Conservation (phyloP, 2,329 filamentous ascomycete species). For the Blastomyces emzantsi region DNA sequence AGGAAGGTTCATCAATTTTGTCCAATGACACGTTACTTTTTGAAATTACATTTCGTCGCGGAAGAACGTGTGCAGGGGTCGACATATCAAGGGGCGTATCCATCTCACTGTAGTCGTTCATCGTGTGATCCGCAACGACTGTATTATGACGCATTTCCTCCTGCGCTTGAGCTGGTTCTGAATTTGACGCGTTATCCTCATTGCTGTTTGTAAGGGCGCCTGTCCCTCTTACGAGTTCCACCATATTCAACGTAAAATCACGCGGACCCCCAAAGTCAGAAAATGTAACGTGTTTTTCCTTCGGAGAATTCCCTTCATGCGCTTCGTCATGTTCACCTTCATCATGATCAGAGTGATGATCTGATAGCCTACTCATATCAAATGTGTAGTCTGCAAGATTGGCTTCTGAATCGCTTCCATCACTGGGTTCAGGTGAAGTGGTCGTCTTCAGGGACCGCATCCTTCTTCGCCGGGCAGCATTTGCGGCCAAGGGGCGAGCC, state of each 20-base stretch:
- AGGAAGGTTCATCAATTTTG: conserved; percentile 27
- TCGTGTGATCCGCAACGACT: conserved; percentile 25
- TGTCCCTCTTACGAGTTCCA: conserved; percentile 30
- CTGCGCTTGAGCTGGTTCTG: conserved; percentile 10
- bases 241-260: conserved; percentile 37
- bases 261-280: conserved; percentile 35
- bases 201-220: conserved; percentile 11
- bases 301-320: conserved; percentile 19
- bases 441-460: conserved; percentile 15
- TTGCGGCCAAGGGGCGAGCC: conserved; percentile 5
- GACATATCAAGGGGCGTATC: conserved; percentile 38
- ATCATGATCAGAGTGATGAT: conserved; percentile 19
- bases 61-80: conserved; percentile 34
- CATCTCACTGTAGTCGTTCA: conserved; percentile 35
- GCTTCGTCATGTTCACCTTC: conserved; percentile 17
- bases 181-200: conserved; percentile 12
- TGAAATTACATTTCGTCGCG: conserved; percentile 17
- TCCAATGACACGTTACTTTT: conserved; percentile 27
- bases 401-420: conserved; percentile 29
- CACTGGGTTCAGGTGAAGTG: conserved; percentile 21
- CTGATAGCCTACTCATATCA: conserved; percentile 32
- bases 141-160: conserved; percentile 18
- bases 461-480: conserved; percentile 5
- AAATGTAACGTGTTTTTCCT: conserved; percentile 25
- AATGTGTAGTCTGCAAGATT: conserved; percentile 34